Conservation (phyloP, 2,329 filamentous ascomycete genomes). For the Neurospora sp. region DNA sequence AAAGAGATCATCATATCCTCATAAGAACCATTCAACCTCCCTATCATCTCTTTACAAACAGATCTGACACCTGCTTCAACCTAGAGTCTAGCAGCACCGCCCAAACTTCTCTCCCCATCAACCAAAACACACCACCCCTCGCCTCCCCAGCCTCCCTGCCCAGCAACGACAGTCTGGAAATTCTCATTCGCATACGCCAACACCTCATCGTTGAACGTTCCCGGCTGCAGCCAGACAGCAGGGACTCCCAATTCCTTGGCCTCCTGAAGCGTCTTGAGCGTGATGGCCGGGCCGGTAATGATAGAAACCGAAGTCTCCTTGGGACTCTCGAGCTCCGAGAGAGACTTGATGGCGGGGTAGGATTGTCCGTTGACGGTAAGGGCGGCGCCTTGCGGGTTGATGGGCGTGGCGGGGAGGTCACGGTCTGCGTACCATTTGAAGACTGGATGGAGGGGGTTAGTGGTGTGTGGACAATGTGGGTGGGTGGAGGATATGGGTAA, state of each 20-base stretch:
- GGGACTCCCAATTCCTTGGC: slow-evolving; percentile 64
- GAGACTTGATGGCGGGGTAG: slow-evolving; percentile 54
- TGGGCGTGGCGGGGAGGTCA: slow-evolving; percentile 64
- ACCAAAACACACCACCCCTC: slow-evolving; percentile 86
- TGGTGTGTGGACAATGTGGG: neutral
- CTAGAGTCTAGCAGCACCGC: slow-evolving; percentile 32
- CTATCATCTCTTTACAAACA: neutral
- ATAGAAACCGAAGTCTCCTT: slow-evolving; percentile 67
- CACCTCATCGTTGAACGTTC: slow-evolving; percentile 70
- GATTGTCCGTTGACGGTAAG: slow-evolving; percentile 51
- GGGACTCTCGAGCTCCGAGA: slow-evolving; percentile 56
- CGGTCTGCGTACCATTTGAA: slow-evolving; percentile 82
- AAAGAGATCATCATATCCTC: neutral
- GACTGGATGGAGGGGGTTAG: slow-evolving; percentile 40
- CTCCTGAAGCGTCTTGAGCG: slow-evolving; percentile 63
- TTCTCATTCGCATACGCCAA: slow-evolving; percentile 53
- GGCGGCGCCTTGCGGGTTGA: slow-evolving; percentile 63
- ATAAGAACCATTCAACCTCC: neutral
- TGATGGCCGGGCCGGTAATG: slow-evolving; percentile 76
- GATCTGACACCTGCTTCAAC: slow-evolving; percentile 28
- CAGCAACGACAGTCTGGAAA: slow-evolving; percentile 62
- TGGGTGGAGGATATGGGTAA: neutral
- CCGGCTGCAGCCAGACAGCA: slow-evolving; percentile 83
- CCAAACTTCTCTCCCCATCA: slow-evolving; percentile 61
- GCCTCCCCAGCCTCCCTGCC: slow-evolving; percentile 50